Conservation (phyloP, 1,139 yeast species). For the Kurtzmaniella quercitrusa region DNA sequence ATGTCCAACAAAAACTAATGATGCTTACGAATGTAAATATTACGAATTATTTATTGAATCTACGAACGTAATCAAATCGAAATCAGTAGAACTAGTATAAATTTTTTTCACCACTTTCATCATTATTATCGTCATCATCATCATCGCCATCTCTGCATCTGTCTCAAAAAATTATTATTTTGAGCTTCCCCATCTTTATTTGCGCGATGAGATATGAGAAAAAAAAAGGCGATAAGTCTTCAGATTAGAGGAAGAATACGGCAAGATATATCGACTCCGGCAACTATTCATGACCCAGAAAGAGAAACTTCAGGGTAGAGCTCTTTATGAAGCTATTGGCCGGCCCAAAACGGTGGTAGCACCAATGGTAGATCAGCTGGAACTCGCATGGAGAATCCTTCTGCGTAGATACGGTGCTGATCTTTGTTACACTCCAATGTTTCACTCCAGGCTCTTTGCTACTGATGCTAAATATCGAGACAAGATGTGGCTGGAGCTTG, state of each 20-base stretch:
- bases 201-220: not conserved
- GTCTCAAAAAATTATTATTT: too few species aligned
- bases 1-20: not conserved
- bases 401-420: slow-evolving; percentile 91
- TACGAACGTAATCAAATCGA: not conserved
- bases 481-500: slow-evolving; percentile 71
- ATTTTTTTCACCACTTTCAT: too few species aligned
- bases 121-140: too few species aligned
- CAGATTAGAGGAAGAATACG: not conserved
- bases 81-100: too few species aligned
- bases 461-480: slow-evolving; percentile 75
- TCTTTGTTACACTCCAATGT: slow-evolving; percentile 94
- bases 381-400: slow-evolving; percentile 89
- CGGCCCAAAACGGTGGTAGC: slow-evolving; percentile 84
- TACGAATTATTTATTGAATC: slow-evolving; percentile 2
- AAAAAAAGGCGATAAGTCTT: not conserved
- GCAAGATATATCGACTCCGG: slow-evolving; percentile 1
- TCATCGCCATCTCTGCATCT: too few species aligned
- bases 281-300: slow-evolving; percentile 5
- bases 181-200: not conserved
- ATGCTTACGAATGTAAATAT: slow-evolving; percentile 1
- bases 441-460: slow-evolving; percentile 87
- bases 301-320: slow-evolving; percentile 51
- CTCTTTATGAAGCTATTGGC: slow-evolving; percentile 65
- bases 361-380: slow-evolving; percentile 98